phyloP scores from a whole-genome alignment of 78 protist species.

The Capsaspora owczarzaki region DNA sequence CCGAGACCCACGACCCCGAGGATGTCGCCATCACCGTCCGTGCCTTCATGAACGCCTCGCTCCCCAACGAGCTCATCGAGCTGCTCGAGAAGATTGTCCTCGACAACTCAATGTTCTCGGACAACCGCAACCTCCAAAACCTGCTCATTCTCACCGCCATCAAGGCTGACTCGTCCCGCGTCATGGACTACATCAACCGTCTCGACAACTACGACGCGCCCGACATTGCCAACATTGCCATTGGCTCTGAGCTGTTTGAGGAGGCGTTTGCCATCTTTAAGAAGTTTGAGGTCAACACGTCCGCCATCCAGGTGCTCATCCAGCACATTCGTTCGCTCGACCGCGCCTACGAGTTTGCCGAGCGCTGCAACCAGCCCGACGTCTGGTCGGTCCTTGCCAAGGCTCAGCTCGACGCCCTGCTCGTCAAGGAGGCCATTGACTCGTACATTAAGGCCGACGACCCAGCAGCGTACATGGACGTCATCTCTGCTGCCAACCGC shows the following conservation, averaged over 20 bases:
- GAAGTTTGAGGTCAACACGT: constrained; percentile 77
- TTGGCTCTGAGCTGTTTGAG: constrained; percentile 79
- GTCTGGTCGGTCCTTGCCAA: constrained; percentile 86
- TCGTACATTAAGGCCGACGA: constrained; percentile 82
- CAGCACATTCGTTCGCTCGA: constrained; percentile 66
- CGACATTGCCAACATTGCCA: constrained; percentile 91
- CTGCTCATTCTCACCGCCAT: constrained; percentile 97
- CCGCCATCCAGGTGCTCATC: constrained; percentile 90
- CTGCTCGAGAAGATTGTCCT: constrained; percentile 97
- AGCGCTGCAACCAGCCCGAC: constrained; percentile 69
- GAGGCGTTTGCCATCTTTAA: constrained; percentile 97
- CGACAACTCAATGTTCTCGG: constrained; percentile 70
- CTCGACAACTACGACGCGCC: constrained; percentile 94
- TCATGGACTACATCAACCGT: constrained; percentile 91
- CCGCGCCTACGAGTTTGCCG: constrained; percentile 96
- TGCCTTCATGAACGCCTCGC: constrained; percentile 97
- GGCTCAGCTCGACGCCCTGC: constrained; percentile 80
- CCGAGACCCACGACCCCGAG: constrained; percentile 79
- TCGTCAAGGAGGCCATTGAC: constrained; percentile 65
- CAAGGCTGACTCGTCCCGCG: constrained; percentile 84
- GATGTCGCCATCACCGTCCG: constrained; percentile 93
- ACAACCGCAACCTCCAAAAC: constrained; percentile 93
- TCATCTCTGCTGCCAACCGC: constrained; percentile 55
- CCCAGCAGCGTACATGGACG: constrained; percentile 26
- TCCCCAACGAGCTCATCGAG: constrained; percentile 97